Percentiles rank a stretch among this genome's conserved stretches.
Conservation (phyloP, 139 green algal genomes). For the Tetradesmus lagerheimii region DNA sequence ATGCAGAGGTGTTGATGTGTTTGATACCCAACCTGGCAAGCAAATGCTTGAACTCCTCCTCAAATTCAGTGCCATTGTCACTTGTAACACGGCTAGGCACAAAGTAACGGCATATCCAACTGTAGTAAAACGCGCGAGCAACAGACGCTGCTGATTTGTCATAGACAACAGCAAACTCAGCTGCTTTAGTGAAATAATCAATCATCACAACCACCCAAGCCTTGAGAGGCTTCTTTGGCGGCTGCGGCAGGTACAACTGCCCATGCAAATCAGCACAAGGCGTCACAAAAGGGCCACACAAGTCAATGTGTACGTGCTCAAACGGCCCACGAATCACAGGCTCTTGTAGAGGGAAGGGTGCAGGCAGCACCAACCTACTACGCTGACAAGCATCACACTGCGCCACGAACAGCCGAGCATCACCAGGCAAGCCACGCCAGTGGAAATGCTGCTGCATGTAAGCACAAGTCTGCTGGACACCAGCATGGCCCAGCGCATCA, state of each 20-base stretch:
- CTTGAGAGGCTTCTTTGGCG: no score
- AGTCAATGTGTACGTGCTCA: constrained; percentile 14
- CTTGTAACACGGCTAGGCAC: background rate
- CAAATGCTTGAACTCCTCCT: background rate
- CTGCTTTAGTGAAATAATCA: no score
- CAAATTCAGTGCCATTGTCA: constrained; percentile 16
- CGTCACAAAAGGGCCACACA: background rate
- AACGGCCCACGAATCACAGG: constrained; percentile 38
- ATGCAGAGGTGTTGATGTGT: no score
- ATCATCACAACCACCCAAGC: no score
- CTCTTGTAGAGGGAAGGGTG: no score
- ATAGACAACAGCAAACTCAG: background rate
- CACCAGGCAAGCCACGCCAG: no score
- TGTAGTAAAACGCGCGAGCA: no score
- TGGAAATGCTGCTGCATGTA: constrained; percentile 38
- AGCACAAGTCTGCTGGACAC: constrained; percentile 22
- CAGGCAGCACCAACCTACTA: no score
- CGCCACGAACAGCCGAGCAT: no score
- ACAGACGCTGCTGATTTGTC: background rate
- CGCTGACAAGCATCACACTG: no score
- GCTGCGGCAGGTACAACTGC: background rate
- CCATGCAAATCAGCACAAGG: background rate
- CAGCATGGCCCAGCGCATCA: constrained; percentile 45
- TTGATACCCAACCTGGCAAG: background rate
- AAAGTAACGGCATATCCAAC: background rate